These are phyloP conservation scores for Neodidymelliopsis sp. DNA, from an alignment of 2,329 filamentous ascomycete species.

Conservation along the genomic window DNA sequence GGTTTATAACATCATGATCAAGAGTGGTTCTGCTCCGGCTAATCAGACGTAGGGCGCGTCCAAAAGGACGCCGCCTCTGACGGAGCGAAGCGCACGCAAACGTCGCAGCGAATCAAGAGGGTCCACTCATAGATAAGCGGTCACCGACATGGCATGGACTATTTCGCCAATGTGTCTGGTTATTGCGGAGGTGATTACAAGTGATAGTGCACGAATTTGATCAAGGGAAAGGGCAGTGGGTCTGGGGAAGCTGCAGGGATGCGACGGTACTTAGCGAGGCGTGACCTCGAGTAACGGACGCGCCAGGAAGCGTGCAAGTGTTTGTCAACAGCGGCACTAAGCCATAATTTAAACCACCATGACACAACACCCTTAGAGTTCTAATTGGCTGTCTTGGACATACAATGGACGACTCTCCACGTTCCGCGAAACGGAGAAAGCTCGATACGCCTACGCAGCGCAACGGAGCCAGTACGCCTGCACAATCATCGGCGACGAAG, in stretches of 20 bases:
- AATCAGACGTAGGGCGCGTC: constrained; percentile 12
- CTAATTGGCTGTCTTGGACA: neutral
- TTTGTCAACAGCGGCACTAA: constrained; percentile 12
- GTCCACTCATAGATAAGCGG: neutral
- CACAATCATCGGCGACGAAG: constrained; percentile 29
- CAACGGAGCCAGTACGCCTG: constrained; percentile 31
- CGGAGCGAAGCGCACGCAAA: neutral
- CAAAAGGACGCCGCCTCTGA: constrained; percentile 3
- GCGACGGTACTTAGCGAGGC: constrained; percentile 13
- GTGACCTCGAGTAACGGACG: constrained; percentile 18
- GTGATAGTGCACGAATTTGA: neutral
- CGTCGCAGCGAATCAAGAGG: neutral
- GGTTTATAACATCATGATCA: neutral
- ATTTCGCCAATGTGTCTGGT: too few relatives aligned
- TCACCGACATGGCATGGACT: too few relatives aligned
- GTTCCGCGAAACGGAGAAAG: constrained; percentile 48
- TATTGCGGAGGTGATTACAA: neutral
- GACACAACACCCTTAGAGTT: constrained; percentile 2
- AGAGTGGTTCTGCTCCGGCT: neutral
- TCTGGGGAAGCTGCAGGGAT: constrained; percentile 18
- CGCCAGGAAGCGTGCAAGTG: constrained; percentile 8
- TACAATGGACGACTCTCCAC: constrained; percentile 45
- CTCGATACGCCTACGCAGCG: constrained; percentile 39
- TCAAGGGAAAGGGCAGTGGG: constrained; percentile 1
- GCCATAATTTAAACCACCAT: constrained; percentile 6